These are phyloP conservation scores for Corymbia calophylla DNA, from an alignment of 441 rosid species.

Conservation along the genomic window DNA sequence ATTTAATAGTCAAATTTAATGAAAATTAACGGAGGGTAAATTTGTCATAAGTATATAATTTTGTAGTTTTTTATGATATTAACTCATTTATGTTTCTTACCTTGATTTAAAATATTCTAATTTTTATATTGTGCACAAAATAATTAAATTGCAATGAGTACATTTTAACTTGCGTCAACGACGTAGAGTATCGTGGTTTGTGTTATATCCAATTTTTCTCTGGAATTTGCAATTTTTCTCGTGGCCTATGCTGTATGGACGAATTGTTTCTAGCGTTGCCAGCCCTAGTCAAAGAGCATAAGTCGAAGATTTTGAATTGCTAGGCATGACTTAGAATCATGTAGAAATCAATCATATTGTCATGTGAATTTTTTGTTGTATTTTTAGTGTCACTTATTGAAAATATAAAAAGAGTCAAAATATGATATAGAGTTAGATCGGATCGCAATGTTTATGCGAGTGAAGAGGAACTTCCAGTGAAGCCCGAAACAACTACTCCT, in stretches of 20 bases:
- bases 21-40: too few species aligned
- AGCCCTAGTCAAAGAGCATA: not conserved
- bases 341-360: not conserved
- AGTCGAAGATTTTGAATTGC: not conserved
- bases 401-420: not conserved
- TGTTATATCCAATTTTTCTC: not conserved
- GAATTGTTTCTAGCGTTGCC: not conserved
- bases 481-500: not conserved
- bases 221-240: not conserved
- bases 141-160: not conserved
- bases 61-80: too few species aligned
- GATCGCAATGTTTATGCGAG: not conserved
- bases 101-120: not conserved
- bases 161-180: not conserved
- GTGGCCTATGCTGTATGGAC: not conserved
- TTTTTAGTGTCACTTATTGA: accelerated
- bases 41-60: too few species aligned
- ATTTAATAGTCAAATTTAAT: too few species aligned
- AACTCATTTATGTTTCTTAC: not conserved
- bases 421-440: not conserved
- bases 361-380: not conserved
- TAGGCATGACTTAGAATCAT: not conserved
- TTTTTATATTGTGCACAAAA: not conserved
- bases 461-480: not conserved
- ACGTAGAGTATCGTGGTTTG: not conserved